These are phyloP conservation scores for Cicer bijugum DNA, from an alignment of 306 rosid genomes.

Conservation along the genomic window DNA sequence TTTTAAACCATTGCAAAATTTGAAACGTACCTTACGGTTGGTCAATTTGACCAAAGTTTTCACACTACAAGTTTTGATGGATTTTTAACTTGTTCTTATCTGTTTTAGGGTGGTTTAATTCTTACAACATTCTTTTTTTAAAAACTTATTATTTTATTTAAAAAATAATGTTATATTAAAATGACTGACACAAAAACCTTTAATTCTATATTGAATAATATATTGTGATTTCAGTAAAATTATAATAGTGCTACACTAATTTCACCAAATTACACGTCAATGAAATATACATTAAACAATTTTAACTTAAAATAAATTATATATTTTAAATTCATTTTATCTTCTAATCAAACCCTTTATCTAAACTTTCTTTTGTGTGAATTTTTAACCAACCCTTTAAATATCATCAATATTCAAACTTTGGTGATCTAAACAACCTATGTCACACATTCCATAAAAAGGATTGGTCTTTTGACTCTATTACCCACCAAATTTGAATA, in stretches of 20 bases:
- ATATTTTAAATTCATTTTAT: no score
- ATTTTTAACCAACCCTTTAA: background rate
- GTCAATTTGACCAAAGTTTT: background rate
- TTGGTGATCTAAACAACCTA: background rate
- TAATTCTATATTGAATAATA: background rate
- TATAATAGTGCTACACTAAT: no score
- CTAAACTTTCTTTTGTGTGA: background rate
- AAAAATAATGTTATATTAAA: background rate
- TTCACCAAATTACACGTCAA: no score
- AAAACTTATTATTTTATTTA: background rate
- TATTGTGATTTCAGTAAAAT: no score
- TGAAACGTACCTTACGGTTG: background rate
- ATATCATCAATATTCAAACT: background rate
- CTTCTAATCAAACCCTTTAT: background rate
- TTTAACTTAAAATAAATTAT: no score
- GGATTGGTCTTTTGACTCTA: background rate
- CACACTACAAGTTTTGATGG: background rate
- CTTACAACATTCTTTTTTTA: background rate
- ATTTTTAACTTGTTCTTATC: background rate
- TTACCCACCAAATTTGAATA: slow-evolving; percentile 30
- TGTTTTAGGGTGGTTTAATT: background rate
- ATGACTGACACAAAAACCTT: background rate
- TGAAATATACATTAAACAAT: no score
- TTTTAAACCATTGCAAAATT: background rate
- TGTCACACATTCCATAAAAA: background rate